These are phyloP conservation scores for Phytophthora pinifolia DNA, from an alignment of 352 stramenopile species.

Conservation along the genomic window DNA sequence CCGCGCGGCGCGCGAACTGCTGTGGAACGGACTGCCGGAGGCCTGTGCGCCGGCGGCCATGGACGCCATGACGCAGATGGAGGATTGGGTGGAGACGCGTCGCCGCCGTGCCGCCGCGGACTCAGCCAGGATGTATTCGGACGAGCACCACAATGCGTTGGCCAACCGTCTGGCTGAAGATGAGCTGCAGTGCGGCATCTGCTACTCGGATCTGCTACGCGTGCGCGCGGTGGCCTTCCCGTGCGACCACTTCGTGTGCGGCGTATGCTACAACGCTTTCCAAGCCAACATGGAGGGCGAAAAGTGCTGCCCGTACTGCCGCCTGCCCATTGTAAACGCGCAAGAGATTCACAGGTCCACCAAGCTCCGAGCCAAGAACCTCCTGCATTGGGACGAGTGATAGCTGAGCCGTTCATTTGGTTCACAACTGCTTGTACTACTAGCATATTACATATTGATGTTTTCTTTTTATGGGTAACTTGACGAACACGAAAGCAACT, in stretches of 20 bases:
- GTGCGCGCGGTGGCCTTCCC: slow-evolving; percentile 56
- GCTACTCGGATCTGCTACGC: slow-evolving; percentile 62
- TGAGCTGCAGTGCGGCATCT: slow-evolving; percentile 75
- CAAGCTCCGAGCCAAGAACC: slow-evolving; percentile 39
- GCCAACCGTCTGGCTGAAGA: slow-evolving; percentile 58
- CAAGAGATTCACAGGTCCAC: slow-evolving; percentile 58
- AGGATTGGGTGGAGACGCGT: slow-evolving; percentile 53
- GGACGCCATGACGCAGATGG: slow-evolving; percentile 41
- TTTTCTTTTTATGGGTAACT: slow-evolving; percentile 4
- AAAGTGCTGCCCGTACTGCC: slow-evolving; percentile 72
- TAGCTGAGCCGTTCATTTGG: not conserved
- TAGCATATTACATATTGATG: slow-evolving; percentile 24
- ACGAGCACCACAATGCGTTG: slow-evolving; percentile 49
- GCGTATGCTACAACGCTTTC: slow-evolving; percentile 55
- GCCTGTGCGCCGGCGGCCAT: slow-evolving; percentile 31
- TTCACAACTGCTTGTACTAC: slow-evolving; percentile 2
- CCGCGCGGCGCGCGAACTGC: slow-evolving; percentile 31
- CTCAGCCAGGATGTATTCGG: slow-evolving; percentile 46
- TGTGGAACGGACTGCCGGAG: slow-evolving; percentile 45
- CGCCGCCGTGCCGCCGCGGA: slow-evolving; percentile 28
- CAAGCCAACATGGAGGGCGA: slow-evolving; percentile 44
- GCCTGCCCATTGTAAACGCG: slow-evolving; percentile 32
- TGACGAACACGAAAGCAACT: slow-evolving; percentile 6
- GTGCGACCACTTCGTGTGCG: slow-evolving; percentile 68
- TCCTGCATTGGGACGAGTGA: slow-evolving; percentile 32